phyloP scores from a whole-genome alignment of 208 protist species.

The Phytomonas sp. region DNA sequence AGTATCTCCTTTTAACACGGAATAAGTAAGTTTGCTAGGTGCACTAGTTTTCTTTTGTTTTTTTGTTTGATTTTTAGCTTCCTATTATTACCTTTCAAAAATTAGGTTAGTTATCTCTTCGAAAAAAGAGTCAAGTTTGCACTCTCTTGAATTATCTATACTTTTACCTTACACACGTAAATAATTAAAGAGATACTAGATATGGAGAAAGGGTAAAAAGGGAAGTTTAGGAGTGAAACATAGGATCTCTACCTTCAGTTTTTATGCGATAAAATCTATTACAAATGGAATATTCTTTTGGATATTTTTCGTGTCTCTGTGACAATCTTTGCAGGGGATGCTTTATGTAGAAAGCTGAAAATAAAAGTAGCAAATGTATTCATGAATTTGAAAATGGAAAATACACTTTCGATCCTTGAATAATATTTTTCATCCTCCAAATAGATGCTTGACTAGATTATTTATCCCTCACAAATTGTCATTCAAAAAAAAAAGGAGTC shows the following conservation, averaged over 20 bases:
- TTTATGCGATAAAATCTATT: not conserved
- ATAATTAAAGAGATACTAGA: not conserved
- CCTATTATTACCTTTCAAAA: slow-evolving; percentile 4
- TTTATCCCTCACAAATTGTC: not conserved
- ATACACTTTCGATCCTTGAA: not conserved
- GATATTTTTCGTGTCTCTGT: not conserved
- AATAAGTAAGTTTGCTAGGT: not conserved
- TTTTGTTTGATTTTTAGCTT: slow-evolving; percentile 2
- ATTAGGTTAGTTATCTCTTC: not conserved
- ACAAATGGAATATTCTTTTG: not conserved
- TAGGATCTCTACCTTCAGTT: not conserved
- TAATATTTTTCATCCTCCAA: not conserved
- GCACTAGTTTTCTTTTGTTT: not conserved
- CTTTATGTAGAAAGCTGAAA: not conserved
- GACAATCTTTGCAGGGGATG: not conserved
- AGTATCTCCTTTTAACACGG: not conserved
- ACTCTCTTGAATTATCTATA: slow-evolving; percentile 4
- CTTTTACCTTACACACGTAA: not conserved
- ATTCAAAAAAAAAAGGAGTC: not conserved
- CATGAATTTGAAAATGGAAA: not conserved
- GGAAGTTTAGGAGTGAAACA: not conserved
- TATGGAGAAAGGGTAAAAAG: not conserved
- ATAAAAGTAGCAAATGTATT: not conserved
- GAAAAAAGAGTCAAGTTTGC: not conserved
- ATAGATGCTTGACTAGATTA: not conserved